Conservation (phyloP, 1,139 yeast species). For the Diutina siamensis region DNA sequence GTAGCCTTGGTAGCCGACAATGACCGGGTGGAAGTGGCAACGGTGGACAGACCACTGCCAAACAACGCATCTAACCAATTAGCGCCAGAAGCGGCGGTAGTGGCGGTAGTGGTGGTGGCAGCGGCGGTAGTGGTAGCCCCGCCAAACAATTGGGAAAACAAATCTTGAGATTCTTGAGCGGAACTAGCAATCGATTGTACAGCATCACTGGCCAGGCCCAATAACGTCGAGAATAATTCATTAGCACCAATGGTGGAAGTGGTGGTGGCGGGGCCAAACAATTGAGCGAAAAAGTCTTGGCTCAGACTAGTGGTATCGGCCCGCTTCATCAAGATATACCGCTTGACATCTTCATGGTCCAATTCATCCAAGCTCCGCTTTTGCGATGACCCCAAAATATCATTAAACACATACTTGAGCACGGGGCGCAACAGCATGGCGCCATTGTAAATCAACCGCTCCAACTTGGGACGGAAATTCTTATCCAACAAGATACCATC, state of each 20-base stretch:
- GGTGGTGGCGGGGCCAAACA: neutral
- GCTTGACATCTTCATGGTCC: constrained; percentile 16
- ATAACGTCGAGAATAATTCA: neutral
- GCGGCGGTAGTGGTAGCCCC: neutral
- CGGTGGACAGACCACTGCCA: neutral
- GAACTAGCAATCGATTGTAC: neutral
- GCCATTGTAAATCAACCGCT: constrained; percentile 1
- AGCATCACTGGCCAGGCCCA: no score
- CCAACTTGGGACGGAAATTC: constrained; percentile 23
- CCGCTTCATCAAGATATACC: neutral
- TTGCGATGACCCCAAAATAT: constrained; percentile 8
- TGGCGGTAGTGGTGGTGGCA: neutral
- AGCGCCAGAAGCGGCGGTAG: neutral
- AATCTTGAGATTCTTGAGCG: neutral
- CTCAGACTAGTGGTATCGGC: neutral
- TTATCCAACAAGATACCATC: constrained; percentile 29
- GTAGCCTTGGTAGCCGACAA: neutral
- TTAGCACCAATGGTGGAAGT: neutral
- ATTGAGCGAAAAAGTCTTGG: neutral
- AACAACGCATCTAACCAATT: constrained; percentile 4
- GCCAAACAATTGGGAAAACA: neutral
- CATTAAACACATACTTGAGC: neutral
- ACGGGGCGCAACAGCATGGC: neutral
- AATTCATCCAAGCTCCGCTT: constrained; percentile 21
- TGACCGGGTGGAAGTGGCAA: no score